Evolutionary conservation across 257 asterid genomes (phyloP).

Genomic region (Misopates orontium): DNA sequence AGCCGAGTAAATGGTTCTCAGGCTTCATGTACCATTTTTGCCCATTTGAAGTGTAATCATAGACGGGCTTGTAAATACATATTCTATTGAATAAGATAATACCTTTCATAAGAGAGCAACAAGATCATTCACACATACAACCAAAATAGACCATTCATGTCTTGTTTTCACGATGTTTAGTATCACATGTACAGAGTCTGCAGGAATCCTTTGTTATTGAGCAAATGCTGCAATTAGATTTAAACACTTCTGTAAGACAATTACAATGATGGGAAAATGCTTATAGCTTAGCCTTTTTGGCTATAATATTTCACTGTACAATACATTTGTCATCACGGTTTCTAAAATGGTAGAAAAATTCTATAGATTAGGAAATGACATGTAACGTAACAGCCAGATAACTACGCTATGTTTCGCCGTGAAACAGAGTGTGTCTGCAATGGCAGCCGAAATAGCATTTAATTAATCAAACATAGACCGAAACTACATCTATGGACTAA

Average conservation of each 20-base stretch:
- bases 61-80: not conserved
- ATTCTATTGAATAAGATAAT: not conserved
- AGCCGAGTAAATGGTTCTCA: conserved; percentile 4
- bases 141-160: not conserved
- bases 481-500: conserved; percentile 25
- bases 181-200: not conserved
- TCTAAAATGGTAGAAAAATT: too few relatives aligned
- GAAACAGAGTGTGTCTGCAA: not conserved
- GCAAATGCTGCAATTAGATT: not conserved
- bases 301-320: too few relatives aligned
- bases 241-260: not conserved
- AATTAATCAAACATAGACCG: conserved; percentile 13
- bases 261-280: not conserved
- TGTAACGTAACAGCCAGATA: not conserved
- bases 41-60: conserved; percentile 1
- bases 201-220: not conserved
- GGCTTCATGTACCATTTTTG: not conserved
- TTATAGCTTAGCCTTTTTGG: too few relatives aligned
- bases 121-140: not conserved
- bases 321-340: too few relatives aligned
- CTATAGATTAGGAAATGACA: too few relatives aligned
- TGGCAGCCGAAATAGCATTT: conserved; percentile 10
- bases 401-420: not conserved
- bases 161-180: too few relatives aligned
- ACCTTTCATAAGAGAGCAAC: not conserved